Percentiles rank a stretch among this genome's conserved stretches.
These are phyloP conservation scores for Verticillium nubilum DNA, from an alignment of 2,329 filamentous ascomycete genomes.

Conservation along the genomic window DNA sequence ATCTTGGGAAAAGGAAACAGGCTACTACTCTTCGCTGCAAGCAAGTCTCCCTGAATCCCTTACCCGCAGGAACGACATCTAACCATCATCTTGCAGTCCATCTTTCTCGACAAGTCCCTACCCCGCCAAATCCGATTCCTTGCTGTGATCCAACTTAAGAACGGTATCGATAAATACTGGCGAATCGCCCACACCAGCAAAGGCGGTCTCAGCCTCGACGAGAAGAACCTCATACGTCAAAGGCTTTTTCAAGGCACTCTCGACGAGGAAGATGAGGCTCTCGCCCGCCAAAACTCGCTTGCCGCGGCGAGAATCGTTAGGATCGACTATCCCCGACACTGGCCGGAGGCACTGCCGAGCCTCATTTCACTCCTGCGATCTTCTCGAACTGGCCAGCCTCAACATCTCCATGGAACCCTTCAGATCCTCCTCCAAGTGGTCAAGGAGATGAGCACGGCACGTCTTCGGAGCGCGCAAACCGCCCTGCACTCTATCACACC, in stretches of 20 bases:
- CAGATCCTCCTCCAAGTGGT: constrained; percentile 78
- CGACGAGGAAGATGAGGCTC: constrained; percentile 65
- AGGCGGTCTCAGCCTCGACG: constrained; percentile 66
- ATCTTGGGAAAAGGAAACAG: constrained; percentile 62
- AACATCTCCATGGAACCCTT: constrained; percentile 67
- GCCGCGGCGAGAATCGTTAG: constrained; percentile 83
- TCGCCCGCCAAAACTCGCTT: constrained; percentile 84
- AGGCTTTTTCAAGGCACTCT: constrained; percentile 72
- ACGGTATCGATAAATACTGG: constrained; percentile 95
- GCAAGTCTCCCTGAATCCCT: constrained; percentile 29
- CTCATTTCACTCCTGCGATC: constrained; percentile 61
- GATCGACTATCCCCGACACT: constrained; percentile 84
- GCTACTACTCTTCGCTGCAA: constrained; percentile 66
- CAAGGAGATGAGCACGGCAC: constrained; percentile 82
- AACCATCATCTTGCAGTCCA: constrained; percentile 43
- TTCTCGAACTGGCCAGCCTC: constrained; percentile 50
- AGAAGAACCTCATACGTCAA: constrained; percentile 72
- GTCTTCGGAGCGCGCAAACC: constrained; percentile 68
- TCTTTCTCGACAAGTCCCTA: constrained; percentile 75
- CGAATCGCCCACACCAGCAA: constrained; percentile 50
- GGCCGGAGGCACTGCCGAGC: constrained; percentile 60
- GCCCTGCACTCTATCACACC: constrained; percentile 74
- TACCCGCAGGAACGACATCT: not conserved
- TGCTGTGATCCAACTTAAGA: constrained; percentile 90
- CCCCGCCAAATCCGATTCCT: constrained; percentile 78